Conservation (phyloP, 75 land plant species). For the Pinus albicaulis region DNA sequence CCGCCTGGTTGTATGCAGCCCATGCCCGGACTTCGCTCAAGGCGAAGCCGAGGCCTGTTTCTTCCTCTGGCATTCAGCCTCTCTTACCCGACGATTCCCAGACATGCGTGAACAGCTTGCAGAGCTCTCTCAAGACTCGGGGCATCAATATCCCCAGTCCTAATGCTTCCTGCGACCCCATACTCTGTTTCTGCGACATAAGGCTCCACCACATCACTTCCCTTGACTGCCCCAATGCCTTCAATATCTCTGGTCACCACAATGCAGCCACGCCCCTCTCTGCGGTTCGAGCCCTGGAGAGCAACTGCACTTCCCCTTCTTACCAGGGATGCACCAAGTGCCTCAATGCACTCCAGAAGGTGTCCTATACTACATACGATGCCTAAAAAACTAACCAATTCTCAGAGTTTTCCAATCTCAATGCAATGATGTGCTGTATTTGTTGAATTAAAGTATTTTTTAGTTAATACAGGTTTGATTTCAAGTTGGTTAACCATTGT, state of each 20-base stretch:
- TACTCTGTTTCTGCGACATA: conserved; percentile 82
- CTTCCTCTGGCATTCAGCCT: conserved; percentile 8
- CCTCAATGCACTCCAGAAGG: conserved; percentile 63
- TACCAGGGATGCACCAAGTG: conserved; percentile 70
- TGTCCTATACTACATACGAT: neutral
- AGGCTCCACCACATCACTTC: conserved; percentile 53
- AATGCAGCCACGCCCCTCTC: conserved; percentile 27
- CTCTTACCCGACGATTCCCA: conserved; percentile 72
- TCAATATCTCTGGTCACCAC: conserved; percentile 20
- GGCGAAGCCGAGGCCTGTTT: neutral
- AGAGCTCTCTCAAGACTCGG: conserved; percentile 39
- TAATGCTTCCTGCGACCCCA: conserved; percentile 64
- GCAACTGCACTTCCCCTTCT: conserved; percentile 53
- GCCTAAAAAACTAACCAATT: neutral
- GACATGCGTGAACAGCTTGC: conserved; percentile 59
- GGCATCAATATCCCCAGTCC: conserved; percentile 44
- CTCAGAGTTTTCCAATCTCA: too few species aligned
- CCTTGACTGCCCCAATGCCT: conserved; percentile 55
- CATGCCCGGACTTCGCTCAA: conserved; percentile 55
- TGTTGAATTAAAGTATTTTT: too few species aligned
- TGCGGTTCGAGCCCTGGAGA: conserved; percentile 40
- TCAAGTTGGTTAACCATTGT: too few species aligned
- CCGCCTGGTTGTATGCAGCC: conserved; percentile 80
- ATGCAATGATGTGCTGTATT: too few species aligned
- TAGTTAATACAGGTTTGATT: too few species aligned